Percentiles rank a stretch among this genome's conserved stretches.
These are phyloP conservation scores for Haplographium delicatum DNA, from an alignment of 495 filamentous ascomycete genomes.

Conservation along the genomic window DNA sequence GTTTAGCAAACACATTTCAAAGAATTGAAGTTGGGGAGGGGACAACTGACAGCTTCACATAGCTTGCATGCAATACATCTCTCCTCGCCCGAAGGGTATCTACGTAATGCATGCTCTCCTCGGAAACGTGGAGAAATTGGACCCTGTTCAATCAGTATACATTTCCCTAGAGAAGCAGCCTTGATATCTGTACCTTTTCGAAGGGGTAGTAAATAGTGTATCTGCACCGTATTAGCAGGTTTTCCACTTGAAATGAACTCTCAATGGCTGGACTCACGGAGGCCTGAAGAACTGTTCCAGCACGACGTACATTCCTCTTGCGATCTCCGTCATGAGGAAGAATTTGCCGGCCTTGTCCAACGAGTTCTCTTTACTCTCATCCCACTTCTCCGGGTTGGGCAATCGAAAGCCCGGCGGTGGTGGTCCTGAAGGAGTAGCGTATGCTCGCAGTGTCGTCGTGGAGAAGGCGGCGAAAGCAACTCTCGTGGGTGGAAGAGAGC, in stretches of 20 bases:
- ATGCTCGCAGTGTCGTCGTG: constrained; percentile 60
- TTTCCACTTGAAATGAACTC: background rate
- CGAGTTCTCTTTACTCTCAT: constrained; percentile 62
- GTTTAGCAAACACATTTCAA: background rate
- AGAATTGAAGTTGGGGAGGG: constrained; percentile 5
- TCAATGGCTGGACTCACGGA: constrained; percentile 62
- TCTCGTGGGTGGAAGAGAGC: constrained; percentile 29
- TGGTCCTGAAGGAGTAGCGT: constrained; percentile 72
- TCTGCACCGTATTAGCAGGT: constrained; percentile 37
- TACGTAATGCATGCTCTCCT: constrained; percentile 90
- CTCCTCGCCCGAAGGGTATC: constrained; percentile 96
- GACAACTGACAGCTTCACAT: constrained; percentile 71
- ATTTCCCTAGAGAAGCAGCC: background rate
- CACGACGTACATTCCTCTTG: constrained; percentile 95
- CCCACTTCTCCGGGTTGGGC: constrained; percentile 60
- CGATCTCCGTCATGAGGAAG: constrained; percentile 92
- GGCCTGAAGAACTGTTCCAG: constrained; percentile 97
- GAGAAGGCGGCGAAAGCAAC: constrained; percentile 26
- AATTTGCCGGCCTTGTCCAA: constrained; percentile 83
- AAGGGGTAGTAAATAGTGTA: constrained; percentile 99
- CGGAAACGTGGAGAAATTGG: constrained; percentile 97
- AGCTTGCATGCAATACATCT: constrained; percentile 99
- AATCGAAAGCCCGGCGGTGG: constrained; percentile 75
- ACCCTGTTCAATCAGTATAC: constrained; percentile 42
- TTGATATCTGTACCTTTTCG: constrained; percentile 65